Evolutionary conservation across 768 basidiomycete genomes (phyloP), one percentile per base, ranked within the genome.

Genomic region (Boletus tylopilopsis): DNA sequence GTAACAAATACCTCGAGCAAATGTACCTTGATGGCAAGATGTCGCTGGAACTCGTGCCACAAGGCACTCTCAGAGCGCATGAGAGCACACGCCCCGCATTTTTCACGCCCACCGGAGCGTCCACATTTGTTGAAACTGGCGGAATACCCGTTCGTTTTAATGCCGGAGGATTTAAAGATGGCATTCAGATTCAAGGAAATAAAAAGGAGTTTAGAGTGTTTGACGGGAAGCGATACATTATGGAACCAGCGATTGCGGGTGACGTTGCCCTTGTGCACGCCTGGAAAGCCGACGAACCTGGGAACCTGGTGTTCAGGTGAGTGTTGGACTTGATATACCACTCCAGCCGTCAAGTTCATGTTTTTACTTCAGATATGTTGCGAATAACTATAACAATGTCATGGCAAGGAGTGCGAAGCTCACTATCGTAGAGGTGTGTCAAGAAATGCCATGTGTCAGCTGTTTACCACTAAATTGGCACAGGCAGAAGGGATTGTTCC

Each of bases 221-320:
- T 58, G 76, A 82, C 51, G 90, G 88, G 13, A 78, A 83, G 58
- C 71, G 79, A 64, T 94, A 85, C 68, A 71, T 94, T 32, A 69
- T 94, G 66, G 91, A 94, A 66, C 78, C 83, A 22, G 84, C 87
- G 2, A 79, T 91, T 53, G 73, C 77, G 16, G 87, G 85, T 27
- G 87, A 90, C 64, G 80, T 90, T 57, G 90, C 92, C 6, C 84
- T 94, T 64, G 73, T 94, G 34, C 75, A 83, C 33, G 91, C 89
- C 15, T 93, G 90, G 91, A 94, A 94, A 67, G 93, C 82, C 13
- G 92, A 94, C 59, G 90, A 90, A 63, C 77, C 81, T 41, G 91
- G 91, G 6, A 94, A 94, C 68, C 84, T 84, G 56, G 81, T 92
- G 25, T 95, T 94, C 75, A 77, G 90, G 85, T 88, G 56, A 36